Evolutionary conservation across 345 rosid species (phyloP).

Genomic region (Durio zibethinus): DNA sequence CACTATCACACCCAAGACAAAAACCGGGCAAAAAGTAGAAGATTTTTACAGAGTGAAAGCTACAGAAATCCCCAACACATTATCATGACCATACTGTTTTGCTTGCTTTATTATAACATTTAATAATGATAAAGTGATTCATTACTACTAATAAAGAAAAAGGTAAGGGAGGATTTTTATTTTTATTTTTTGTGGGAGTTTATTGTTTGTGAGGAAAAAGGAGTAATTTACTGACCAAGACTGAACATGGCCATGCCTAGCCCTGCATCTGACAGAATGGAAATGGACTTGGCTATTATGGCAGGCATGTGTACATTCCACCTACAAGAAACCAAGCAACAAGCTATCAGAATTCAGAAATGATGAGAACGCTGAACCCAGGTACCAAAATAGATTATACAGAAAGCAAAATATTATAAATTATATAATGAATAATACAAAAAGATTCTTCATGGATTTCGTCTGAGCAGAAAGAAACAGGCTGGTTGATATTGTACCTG

Average conservation of each 20-base stretch:
- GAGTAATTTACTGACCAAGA: constrained; percentile 71
- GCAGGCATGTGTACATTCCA: constrained; percentile 96
- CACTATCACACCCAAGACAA: constrained; percentile 16
- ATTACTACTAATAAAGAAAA: background rate
- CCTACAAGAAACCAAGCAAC: constrained; percentile 40
- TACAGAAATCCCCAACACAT: constrained; percentile 18
- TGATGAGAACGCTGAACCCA: background rate
- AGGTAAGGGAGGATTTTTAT: background rate
- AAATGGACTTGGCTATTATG: constrained; percentile 87
- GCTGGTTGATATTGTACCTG: constrained; percentile 38
- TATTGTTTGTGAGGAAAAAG: background rate
- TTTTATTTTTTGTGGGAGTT: background rate
- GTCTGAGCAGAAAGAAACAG: constrained; percentile 7
- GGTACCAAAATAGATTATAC: constrained; percentile 6
- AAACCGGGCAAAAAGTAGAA: constrained; percentile 15
- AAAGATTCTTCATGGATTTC: constrained; percentile 10
- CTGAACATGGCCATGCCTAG: constrained; percentile 99
- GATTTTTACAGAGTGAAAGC: background rate
- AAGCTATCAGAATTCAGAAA: constrained; percentile 5
- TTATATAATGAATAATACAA: background rate
- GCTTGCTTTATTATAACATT: constrained; percentile 31
- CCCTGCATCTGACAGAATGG: constrained; percentile 99
- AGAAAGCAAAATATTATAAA: background rate
- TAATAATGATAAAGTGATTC: constrained; percentile 32
- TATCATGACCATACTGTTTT: constrained; percentile 30